Percentiles rank a stretch among this genome's conserved stretches.
phyloP scores from a whole-genome alignment of 371 early-diverging fungal genomes.

The Mucor indicus region DNA sequence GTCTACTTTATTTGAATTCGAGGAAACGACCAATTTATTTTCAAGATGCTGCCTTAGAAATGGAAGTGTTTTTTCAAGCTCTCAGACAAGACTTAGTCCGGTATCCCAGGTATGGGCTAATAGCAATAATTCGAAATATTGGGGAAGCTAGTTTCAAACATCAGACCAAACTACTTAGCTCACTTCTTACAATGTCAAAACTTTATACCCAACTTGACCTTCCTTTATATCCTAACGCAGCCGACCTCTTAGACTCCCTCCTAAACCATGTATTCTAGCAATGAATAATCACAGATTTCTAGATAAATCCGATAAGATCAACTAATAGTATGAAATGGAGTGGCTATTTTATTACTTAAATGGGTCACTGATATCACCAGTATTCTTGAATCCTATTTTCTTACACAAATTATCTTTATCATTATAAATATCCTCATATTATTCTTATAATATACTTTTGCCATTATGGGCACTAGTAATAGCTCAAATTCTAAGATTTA shows the following conservation, averaged over 20 bases:
- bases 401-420: neutral
- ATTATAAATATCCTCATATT: conserved; percentile 1
- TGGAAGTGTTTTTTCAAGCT: conserved; percentile 6
- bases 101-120: conserved; percentile 7
- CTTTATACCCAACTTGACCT: conserved; percentile 13
- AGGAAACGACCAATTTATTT: conserved; percentile 5
- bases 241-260: conserved; percentile 11
- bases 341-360: neutral
- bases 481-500: conserved; percentile 5
- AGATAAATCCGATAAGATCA: conserved; percentile 1
- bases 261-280: conserved; percentile 3
- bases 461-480: no score
- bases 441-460: neutral
- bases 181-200: conserved; percentile 11
- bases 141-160: conserved; percentile 6
- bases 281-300: conserved; percentile 1
- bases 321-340: neutral
- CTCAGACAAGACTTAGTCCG: conserved; percentile 5
- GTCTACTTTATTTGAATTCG: conserved; percentile 5
- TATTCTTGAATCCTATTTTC: neutral
- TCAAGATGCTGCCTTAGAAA: conserved; percentile 6
- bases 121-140: conserved; percentile 3
- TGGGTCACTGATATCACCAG: neutral
- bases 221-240: conserved; percentile 15
- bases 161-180: no score